Evolutionary conservation across 208 protist species (phyloP).

Genomic region (Wallacemonas sp.): DNA sequence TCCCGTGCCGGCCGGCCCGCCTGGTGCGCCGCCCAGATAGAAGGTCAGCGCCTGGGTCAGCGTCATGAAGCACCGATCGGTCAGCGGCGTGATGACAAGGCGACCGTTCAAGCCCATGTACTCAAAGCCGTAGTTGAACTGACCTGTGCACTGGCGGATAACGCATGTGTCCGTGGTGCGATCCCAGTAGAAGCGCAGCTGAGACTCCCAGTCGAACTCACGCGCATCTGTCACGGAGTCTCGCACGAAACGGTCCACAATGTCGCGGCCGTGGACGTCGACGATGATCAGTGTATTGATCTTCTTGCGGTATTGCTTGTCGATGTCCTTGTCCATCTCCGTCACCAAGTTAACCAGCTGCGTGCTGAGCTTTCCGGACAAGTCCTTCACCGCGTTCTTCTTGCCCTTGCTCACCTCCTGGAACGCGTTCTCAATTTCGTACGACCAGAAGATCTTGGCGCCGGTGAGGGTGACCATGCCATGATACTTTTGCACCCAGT

Average conservation of each 20-base stretch:
- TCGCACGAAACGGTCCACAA: slow-evolving; percentile 98
- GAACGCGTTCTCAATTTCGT: slow-evolving; percentile 97
- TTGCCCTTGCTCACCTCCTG: slow-evolving; percentile 91
- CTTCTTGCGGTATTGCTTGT: slow-evolving; percentile 95
- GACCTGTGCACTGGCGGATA: slow-evolving; percentile 97
- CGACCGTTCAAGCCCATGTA: slow-evolving; percentile 99
- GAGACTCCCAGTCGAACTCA: slow-evolving; percentile 99
- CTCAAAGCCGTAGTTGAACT: slow-evolving; percentile 98
- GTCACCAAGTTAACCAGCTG: slow-evolving; percentile 97
- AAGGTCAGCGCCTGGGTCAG: slow-evolving; percentile 98
- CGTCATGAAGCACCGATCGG: slow-evolving; percentile 99
- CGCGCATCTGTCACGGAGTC: slow-evolving; percentile 97
- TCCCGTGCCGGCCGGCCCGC: slow-evolving; percentile 95
- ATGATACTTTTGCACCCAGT: slow-evolving; percentile 96
- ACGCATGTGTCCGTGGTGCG: slow-evolving; percentile 92
- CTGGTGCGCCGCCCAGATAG: slow-evolving; percentile 95
- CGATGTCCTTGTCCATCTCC: slow-evolving; percentile 94
- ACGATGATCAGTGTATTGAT: slow-evolving; percentile 99
- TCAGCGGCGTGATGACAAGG: slow-evolving; percentile 99
- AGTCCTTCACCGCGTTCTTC: slow-evolving; percentile 96
- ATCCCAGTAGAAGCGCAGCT: slow-evolving; percentile 99
- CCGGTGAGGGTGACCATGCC: slow-evolving; percentile 96
- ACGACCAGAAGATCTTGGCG: slow-evolving; percentile 99
- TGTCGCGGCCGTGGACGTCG: slow-evolving; percentile 99
- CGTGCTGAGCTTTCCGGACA: slow-evolving; percentile 85